Conservation (phyloP, 805 yeast genomes). For the Ogataea henricii region DNA sequence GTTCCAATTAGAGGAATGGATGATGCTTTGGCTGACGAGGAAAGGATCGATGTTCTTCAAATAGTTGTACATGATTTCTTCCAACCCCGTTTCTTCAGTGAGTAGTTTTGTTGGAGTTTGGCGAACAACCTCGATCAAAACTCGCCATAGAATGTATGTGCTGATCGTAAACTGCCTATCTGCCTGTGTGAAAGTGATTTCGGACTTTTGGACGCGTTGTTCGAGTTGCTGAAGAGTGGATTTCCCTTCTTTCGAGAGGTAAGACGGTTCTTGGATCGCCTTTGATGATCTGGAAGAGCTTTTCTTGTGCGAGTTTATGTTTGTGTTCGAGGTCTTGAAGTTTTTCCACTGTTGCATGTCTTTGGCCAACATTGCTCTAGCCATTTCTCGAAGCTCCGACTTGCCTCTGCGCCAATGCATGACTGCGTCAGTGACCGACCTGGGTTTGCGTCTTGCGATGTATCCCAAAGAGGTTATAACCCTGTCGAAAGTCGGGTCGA, state of each 20-base stretch:
- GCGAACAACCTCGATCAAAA: slow-evolving; percentile 85
- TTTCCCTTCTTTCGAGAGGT: slow-evolving; percentile 13
- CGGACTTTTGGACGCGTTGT: slow-evolving; percentile 41
- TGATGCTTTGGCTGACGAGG: slow-evolving; percentile 62
- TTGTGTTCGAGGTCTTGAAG: slow-evolving; percentile 12
- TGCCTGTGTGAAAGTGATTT: slow-evolving; percentile 75
- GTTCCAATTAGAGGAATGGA: slow-evolving; percentile 92
- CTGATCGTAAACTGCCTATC: slow-evolving; percentile 86
- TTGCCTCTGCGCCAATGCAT: slow-evolving; percentile 98
- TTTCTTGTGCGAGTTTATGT: slow-evolving; percentile 25
- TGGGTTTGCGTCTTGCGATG: slow-evolving; percentile 86
- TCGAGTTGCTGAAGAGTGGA: slow-evolving; percentile 24
- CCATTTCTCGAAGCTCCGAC: slow-evolving; percentile 76
- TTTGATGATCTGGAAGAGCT: slow-evolving; percentile 26
- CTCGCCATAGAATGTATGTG: slow-evolving; percentile 87
- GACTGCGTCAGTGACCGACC: slow-evolving; percentile 94
- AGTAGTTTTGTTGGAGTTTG: slow-evolving; percentile 76
- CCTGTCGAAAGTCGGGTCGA: slow-evolving; percentile 82
- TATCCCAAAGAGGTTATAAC: slow-evolving; percentile 85
- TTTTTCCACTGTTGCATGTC: slow-evolving; percentile 31
- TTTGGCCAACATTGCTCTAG: slow-evolving; percentile 54
- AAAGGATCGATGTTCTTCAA: slow-evolving; percentile 83
- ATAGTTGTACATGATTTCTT: slow-evolving; percentile 92
- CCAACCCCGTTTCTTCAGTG: slow-evolving; percentile 80
- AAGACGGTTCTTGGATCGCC: slow-evolving; percentile 13